Evolutionary conservation across 2,329 filamentous ascomycete genomes (phyloP).

Genomic region (Capronia americana): DNA sequence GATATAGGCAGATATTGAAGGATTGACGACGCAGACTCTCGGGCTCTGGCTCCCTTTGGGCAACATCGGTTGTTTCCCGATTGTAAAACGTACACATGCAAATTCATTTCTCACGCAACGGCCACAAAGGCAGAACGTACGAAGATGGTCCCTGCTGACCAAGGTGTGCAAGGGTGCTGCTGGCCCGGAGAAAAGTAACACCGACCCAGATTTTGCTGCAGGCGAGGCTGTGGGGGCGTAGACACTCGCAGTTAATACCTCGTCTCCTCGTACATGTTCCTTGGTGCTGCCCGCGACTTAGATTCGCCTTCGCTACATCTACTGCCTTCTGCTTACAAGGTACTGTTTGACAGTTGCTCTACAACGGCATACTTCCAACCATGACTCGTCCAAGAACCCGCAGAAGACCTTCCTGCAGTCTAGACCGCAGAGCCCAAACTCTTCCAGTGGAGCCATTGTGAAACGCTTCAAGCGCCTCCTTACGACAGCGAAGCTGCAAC

Average conservation of each 20-base stretch:
- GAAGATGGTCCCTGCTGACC: neutral
- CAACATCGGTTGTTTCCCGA: neutral
- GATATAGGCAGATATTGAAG: neutral
- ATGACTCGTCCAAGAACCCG: neutral
- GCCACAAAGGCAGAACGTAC: neutral
- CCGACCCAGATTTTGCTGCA: neutral
- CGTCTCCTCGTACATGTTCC: neutral
- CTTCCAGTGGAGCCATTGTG: constrained; percentile 31
- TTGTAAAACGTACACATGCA: neutral
- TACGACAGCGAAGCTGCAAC: constrained; percentile 27
- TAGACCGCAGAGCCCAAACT: constrained; percentile 10
- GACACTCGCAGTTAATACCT: too few relatives aligned
- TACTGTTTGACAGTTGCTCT: neutral
- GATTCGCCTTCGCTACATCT: neutral
- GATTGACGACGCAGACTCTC: neutral
- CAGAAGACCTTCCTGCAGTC: neutral
- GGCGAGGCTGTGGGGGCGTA: neutral
- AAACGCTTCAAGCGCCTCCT: constrained; percentile 35
- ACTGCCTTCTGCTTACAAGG: neutral
- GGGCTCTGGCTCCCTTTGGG: neutral
- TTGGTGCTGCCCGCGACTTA: neutral
- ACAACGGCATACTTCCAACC: neutral
- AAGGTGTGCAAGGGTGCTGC: neutral
- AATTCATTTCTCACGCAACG: neutral
- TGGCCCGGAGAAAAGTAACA: neutral